Conservation (phyloP, 768 basidiomycete genomes). For the Lactifluus rugatus region DNA sequence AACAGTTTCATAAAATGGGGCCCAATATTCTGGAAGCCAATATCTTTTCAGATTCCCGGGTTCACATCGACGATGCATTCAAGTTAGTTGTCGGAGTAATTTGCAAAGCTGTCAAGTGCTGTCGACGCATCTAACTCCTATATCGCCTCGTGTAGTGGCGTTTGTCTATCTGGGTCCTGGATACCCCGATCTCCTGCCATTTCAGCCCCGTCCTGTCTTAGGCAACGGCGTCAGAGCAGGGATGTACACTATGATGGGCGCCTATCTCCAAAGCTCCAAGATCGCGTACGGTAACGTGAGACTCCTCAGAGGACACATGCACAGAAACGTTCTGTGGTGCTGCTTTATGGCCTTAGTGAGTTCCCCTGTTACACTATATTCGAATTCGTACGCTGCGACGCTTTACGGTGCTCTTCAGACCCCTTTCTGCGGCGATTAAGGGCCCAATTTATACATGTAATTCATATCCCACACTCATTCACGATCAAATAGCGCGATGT, state of each 20-base stretch:
- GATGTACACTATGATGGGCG: background rate
- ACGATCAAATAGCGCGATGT: background rate
- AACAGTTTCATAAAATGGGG: background rate
- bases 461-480: background rate
- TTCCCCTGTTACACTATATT: background rate
- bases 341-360: background rate
- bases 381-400: background rate
- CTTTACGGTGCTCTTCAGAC: background rate
- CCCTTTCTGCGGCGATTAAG: background rate
- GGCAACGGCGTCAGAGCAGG: background rate
- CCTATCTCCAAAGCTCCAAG: background rate
- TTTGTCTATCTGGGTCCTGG: background rate
- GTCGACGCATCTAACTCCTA: background rate
- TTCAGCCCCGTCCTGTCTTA: background rate
- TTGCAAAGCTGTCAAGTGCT: background rate
- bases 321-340: background rate
- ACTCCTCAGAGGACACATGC: background rate
- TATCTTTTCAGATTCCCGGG: background rate
- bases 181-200: background rate
- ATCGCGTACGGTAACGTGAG: background rate
- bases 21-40: background rate
- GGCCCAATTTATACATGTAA: background rate
- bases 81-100: background rate
- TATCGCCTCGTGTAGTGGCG: background rate
- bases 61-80: conserved; percentile 3